phyloP scores from a whole-genome alignment of 306 rosid genomes.

The Ceratonia siliqua region DNA sequence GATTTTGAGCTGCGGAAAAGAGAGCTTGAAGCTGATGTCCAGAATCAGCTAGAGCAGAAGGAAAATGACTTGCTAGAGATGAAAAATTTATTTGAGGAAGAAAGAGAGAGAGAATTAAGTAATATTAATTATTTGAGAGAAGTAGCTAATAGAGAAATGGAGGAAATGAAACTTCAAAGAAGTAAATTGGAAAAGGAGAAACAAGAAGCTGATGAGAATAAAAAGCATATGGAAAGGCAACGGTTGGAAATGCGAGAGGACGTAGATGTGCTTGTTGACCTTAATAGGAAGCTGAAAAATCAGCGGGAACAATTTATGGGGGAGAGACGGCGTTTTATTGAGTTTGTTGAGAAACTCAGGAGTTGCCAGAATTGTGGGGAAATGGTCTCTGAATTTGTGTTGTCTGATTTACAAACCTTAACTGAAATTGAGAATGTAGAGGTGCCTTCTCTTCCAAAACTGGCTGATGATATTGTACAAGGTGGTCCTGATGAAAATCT shows the following conservation, averaged over 20 bases:
- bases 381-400: constrained; percentile 67
- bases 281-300: constrained; percentile 66
- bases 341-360: constrained; percentile 66
- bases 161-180: constrained; percentile 77
- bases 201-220: constrained; percentile 70
- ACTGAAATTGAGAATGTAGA: constrained; percentile 67
- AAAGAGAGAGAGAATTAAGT: constrained; percentile 63
- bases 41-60: constrained; percentile 74
- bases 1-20: constrained; percentile 69
- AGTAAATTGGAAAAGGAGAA: constrained; percentile 73
- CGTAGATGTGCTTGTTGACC: constrained; percentile 77
- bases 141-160: constrained; percentile 83
- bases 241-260: constrained; percentile 80
- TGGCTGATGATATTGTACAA: constrained; percentile 49
- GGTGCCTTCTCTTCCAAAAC: constrained; percentile 57
- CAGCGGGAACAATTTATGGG: constrained; percentile 73
- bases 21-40: constrained; percentile 85
- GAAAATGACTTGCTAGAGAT: constrained; percentile 69
- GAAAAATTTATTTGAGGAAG: constrained; percentile 73
- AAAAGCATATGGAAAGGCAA: constrained; percentile 71
- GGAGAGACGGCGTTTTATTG: constrained; percentile 76
- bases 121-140: constrained; percentile 79
- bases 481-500: constrained; percentile 47
- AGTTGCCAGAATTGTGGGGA: constrained; percentile 78
- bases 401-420: constrained; percentile 63